Base-by-base conservation (phyloP, 345 rosid species). In the Hibiscus trionum region DNA sequence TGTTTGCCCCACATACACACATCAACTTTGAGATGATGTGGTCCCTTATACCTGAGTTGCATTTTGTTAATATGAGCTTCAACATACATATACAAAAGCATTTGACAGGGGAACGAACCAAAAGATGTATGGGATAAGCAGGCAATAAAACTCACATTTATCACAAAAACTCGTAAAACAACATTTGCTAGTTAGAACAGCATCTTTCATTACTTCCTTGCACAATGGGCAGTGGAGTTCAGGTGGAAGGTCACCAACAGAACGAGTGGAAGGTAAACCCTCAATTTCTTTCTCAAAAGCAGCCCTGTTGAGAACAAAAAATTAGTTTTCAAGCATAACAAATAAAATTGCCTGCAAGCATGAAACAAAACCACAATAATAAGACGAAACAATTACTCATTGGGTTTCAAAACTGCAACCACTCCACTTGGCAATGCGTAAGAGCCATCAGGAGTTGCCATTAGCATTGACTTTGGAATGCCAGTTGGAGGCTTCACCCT, bases 401-500 rank as follows among this genome's bases (percentile, higher is more conserved):
- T 95, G 57, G 98, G 99, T 83, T 76, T 90, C 82, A 95, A 80
- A 75, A 91, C 93, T 71, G 98, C 98, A 87, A 84, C 94, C 44
- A 90, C 97, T 31, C 99, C 99, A 82, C 93, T 91, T 52, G 99
- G 99, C 78, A 95, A 82, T 52, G 97, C 91, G 85, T 93, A 95
- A 21, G 99, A 95, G 66, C 99, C 99, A 80, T 93, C 99, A 66
- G 94, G 93, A 66, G 90, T 89, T 17, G 93, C 87, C 91, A 90
- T 85, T 69, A 95, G 84, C 99, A 95, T 95, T 27, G 99, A 93
- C 84, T 93, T 95, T 35, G 99, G 98, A 70, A 95, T 93, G 46
- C 99, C 99, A 44, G 98, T 95, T n/a, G 98, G 96, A 75, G 91
- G 98, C 77, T 87, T 95, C 73, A 89, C 92, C 82, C 98, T 88